Conservation (phyloP, 2,329 filamentous ascomycete species). For the Colletotrichum tanaceti region DNA sequence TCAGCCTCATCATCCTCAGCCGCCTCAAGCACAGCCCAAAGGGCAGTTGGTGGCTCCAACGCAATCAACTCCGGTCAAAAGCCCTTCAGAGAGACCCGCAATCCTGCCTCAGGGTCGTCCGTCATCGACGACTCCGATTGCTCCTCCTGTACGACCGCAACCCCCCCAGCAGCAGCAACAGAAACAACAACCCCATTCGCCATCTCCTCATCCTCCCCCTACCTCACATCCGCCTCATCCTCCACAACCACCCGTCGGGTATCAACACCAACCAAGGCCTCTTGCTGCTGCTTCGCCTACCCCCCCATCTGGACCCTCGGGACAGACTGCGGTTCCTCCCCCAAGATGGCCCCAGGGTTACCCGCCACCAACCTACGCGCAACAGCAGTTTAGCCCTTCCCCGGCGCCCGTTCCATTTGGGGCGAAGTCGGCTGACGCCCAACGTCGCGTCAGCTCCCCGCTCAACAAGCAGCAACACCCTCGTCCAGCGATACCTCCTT, state of each 20-base stretch:
- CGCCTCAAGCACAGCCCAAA: constrained; percentile 49
- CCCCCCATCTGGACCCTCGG: constrained; percentile 27
- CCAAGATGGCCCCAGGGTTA: constrained; percentile 51
- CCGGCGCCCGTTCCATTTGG: constrained; percentile 43
- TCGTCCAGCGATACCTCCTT: constrained; percentile 54
- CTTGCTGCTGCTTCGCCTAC: constrained; percentile 40
- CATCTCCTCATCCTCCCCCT: constrained; percentile 36
- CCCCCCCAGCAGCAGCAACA: constrained; percentile 44
- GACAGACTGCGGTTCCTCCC: constrained; percentile 43
- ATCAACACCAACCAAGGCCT: constrained; percentile 31
- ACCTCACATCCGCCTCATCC: constrained; percentile 49
- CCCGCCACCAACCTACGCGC: constrained; percentile 44
- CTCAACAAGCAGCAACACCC: constrained; percentile 51
- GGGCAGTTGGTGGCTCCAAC: constrained; percentile 51
- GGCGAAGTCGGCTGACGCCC: constrained; percentile 42
- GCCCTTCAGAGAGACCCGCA: constrained; percentile 27
- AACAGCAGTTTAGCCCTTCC: constrained; percentile 43
- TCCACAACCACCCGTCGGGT: constrained; percentile 43
- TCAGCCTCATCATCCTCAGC: constrained; percentile 35
- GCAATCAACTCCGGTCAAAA: constrained; percentile 48
- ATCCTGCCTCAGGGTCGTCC: constrained; percentile 46
- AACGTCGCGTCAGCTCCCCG: constrained; percentile 48
- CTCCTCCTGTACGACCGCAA: constrained; percentile 50
- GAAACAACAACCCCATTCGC: neutral
- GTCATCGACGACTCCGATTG: constrained; percentile 50